These are phyloP conservation scores for Hsuehochloa calcarea DNA, from an alignment of 176 grass and related monocot species.

Conservation along the genomic window DNA sequence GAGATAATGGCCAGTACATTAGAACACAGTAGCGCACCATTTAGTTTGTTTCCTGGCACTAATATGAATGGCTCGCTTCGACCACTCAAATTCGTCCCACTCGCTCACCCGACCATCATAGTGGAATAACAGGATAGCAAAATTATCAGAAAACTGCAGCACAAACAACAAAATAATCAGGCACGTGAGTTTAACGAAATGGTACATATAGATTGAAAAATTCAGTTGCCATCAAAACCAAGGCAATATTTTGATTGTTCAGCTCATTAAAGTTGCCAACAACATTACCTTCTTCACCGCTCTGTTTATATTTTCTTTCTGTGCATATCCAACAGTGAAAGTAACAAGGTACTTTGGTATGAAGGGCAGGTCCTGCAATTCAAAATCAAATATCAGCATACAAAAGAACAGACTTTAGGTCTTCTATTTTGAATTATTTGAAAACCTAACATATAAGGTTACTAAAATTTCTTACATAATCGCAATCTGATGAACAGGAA, in stretches of 20 bases:
- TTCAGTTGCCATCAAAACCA: constrained; percentile 12
- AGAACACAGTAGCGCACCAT: constrained; percentile 41
- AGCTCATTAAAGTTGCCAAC: neutral
- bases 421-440: neutral
- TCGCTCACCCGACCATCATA: constrained; percentile 67
- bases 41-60: constrained; percentile 73
- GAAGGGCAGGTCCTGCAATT: constrained; percentile 73
- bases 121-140: constrained; percentile 78
- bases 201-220: neutral
- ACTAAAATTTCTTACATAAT: neutral
- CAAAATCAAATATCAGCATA: constrained; percentile 33
- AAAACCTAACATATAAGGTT: neutral
- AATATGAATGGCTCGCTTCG: constrained; percentile 70
- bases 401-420: neutral
- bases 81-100: constrained; percentile 90
- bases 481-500: neutral
- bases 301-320: constrained; percentile 84
- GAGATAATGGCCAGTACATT: neutral
- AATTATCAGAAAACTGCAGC: constrained; percentile 77
- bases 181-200: constrained; percentile 1
- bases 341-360: constrained; percentile 90
- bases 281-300: constrained; percentile 75
- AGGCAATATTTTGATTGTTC: neutral
- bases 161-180: constrained; percentile 21
- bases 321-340: constrained; percentile 70